Evolutionary conservation across 176 grass and related monocot genomes (phyloP).

Genomic region (Carex kokanica): DNA sequence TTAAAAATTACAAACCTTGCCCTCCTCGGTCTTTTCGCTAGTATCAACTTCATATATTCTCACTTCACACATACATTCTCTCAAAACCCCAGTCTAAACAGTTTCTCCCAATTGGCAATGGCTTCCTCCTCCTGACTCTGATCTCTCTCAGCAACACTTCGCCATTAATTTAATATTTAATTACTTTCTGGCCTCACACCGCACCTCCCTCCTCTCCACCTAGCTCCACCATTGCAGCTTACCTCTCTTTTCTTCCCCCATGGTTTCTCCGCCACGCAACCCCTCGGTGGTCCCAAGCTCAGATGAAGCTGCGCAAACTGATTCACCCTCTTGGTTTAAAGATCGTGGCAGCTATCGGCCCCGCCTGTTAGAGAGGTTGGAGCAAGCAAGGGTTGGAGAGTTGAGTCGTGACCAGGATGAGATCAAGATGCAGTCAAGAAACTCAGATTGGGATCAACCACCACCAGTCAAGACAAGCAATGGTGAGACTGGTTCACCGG

Average conservation of each 20-base stretch:
- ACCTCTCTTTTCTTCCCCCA: neutral
- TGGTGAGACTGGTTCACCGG: neutral
- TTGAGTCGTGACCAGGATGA: neutral
- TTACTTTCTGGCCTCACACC: no score
- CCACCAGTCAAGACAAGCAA: neutral
- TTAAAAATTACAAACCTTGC: no score
- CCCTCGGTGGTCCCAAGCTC: neutral
- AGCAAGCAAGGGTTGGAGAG: neutral
- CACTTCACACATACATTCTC: no score
- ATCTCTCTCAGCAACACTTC: no score
- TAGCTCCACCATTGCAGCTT: neutral
- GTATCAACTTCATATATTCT: no score
- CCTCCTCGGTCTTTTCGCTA: no score
- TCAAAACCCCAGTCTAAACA: no score
- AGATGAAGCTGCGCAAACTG: neutral
- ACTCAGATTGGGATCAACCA: neutral
- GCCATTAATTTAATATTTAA: no score
- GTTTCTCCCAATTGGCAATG: no score
- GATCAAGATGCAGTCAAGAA: conserved; percentile 6
- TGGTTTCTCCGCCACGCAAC: neutral
- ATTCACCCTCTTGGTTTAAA: neutral
- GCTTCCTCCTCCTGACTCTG: no score
- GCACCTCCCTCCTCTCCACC: no score
- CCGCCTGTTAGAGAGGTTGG: neutral
- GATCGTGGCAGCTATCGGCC: neutral